Conservation (phyloP, 768 basidiomycete species). For the Rhodotorula paludigena region DNA sequence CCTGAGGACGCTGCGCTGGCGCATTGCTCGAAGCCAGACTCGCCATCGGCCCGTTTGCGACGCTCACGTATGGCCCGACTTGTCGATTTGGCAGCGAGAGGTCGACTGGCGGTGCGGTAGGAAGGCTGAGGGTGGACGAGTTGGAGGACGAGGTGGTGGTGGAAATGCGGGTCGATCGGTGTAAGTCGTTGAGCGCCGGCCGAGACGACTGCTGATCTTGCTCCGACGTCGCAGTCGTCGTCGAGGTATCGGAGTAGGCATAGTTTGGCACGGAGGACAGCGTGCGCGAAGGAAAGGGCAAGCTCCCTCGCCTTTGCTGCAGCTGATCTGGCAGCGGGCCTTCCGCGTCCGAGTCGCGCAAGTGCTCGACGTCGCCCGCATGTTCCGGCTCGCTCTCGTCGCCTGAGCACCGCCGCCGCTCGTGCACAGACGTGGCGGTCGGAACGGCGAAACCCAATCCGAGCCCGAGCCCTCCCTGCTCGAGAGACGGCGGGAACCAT, state of each 20-base stretch:
- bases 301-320: background rate
- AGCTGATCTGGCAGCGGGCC: background rate
- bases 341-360: background rate
- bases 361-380: too few relatives aligned
- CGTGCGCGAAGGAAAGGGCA: background rate
- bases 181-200: background rate
- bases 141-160: background rate
- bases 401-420: too few relatives aligned
- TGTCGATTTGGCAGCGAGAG: background rate
- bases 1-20: background rate
- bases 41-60: slow-evolving; percentile 20
- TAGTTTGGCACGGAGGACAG: background rate
- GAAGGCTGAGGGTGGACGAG: slow-evolving; percentile 14
- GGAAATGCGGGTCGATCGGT: background rate
- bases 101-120: slow-evolving; percentile 12
- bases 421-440: background rate
- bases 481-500: background rate
- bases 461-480: background rate
- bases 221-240: background rate
- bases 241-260: background rate
- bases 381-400: too few relatives aligned
- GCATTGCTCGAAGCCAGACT: slow-evolving; percentile 1
- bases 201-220: background rate
- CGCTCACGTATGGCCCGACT: slow-evolving; percentile 7
- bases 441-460: background rate